These are phyloP conservation scores for Corynascus novoguineensis DNA, from an alignment of 495 filamentous ascomycete species.

Conservation along the genomic window DNA sequence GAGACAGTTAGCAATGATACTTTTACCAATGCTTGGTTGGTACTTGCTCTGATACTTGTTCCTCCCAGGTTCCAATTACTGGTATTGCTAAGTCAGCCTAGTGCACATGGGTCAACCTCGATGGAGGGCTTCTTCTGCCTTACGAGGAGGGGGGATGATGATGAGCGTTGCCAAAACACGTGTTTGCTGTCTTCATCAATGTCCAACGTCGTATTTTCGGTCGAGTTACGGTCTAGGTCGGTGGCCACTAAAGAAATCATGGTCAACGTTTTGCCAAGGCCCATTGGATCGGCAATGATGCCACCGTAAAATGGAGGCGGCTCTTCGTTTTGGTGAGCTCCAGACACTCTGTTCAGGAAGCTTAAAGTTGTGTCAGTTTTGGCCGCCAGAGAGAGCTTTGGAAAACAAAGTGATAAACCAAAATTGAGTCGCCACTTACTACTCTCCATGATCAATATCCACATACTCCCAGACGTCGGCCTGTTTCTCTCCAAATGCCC, in stretches of 20 bases:
- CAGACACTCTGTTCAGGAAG: constrained; percentile 30
- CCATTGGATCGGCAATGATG: constrained; percentile 41
- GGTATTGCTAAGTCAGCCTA: neutral
- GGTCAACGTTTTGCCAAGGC: constrained; percentile 37
- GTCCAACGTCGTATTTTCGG: neutral
- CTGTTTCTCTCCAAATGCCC: constrained; percentile 18
- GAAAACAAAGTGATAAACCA: neutral
- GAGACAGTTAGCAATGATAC: neutral
- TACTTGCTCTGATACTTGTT: constrained; percentile 26
- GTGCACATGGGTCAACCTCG: neutral
- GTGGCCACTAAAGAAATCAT: constrained; percentile 36
- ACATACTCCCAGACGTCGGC: constrained; percentile 25
- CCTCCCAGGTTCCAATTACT: constrained; percentile 37
- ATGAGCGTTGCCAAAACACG: constrained; percentile 22
- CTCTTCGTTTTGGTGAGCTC: constrained; percentile 12
- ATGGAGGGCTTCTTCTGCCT: neutral
- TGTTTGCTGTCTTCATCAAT: neutral
- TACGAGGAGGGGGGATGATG: constrained; percentile 36
- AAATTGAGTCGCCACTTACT: constrained; percentile 3
- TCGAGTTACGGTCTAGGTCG: constrained; percentile 12
- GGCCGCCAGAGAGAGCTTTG: neutral
- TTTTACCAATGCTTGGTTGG: neutral
- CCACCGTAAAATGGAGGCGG: constrained; percentile 33
- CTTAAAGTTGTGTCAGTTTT: constrained; percentile 3
- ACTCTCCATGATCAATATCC: constrained; percentile 12